These are phyloP conservation scores for Casuarina cunninghamiana DNA, from an alignment of 306 rosid species.

Conservation along the genomic window DNA sequence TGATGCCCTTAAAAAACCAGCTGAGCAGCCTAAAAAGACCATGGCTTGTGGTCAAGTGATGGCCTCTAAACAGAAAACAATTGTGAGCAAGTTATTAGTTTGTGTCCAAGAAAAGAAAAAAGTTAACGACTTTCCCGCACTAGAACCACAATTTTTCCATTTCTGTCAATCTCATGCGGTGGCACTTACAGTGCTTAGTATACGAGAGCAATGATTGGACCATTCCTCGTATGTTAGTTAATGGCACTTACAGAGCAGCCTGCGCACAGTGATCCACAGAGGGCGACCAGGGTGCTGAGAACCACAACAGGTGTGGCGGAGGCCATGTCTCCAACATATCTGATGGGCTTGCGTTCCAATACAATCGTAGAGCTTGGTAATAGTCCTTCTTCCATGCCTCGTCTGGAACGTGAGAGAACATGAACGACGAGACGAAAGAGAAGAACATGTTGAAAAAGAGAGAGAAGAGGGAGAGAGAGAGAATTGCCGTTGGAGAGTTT, in stretches of 20 bases:
- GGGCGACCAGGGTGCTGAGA: constrained; percentile 63
- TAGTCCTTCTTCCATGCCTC: constrained; percentile 17
- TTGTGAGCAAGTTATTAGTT: too few relatives aligned
- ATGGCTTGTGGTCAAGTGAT: too few relatives aligned
- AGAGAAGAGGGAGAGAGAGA: neutral
- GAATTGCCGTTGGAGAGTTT: neutral
- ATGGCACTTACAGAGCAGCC: constrained; percentile 62
- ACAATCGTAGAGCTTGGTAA: constrained; percentile 43
- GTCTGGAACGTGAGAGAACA: neutral
- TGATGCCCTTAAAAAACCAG: too few relatives aligned
- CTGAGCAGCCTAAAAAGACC: too few relatives aligned
- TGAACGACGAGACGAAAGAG: neutral
- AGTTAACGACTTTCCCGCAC: too few relatives aligned
- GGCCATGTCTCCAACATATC: neutral
- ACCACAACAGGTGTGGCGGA: constrained; percentile 41
- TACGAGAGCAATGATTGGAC: too few relatives aligned
- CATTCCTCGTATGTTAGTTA: neutral
- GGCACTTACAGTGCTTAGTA: too few relatives aligned
- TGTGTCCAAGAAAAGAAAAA: too few relatives aligned
- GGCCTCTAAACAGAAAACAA: too few relatives aligned
- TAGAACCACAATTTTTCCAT: too few relatives aligned
- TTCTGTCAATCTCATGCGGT: too few relatives aligned
- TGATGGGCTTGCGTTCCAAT: neutral
- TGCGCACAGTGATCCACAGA: constrained; percentile 69
- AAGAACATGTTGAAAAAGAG: neutral